Percentiles rank a stretch among this genome's conserved stretches.
Evolutionary conservation across 139 green algal genomes (phyloP).

Genomic region (Eudorina sp.): DNA sequence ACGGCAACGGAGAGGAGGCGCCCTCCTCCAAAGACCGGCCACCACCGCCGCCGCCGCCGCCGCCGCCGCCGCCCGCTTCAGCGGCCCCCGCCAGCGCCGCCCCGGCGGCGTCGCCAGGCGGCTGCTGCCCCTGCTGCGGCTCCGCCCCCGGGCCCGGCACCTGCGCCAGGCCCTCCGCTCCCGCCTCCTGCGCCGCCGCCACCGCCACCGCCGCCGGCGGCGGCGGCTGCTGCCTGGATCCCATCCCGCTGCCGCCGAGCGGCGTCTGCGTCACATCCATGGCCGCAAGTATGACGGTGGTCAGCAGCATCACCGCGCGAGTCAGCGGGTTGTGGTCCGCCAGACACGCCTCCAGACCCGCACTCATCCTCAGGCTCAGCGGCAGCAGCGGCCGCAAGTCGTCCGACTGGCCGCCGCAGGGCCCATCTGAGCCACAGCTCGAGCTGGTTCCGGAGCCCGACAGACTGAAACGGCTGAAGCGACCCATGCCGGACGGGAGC

Average conservation of each 20-base stretch:
- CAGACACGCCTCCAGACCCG: not conserved
- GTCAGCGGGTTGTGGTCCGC: not conserved
- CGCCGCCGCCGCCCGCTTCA: not conserved
- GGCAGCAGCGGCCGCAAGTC: not conserved
- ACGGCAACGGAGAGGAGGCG: not conserved
- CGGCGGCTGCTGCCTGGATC: too few species aligned
- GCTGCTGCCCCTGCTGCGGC: conserved; percentile 5
- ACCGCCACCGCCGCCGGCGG: too few species aligned
- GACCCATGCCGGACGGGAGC: not conserved
- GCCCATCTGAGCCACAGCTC: not conserved
- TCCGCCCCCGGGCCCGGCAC: too few species aligned
- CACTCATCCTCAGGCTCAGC: not conserved
- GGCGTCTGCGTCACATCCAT: not conserved
- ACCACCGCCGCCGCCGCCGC: not conserved
- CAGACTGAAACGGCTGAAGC: not conserved
- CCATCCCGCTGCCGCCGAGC: too few species aligned
- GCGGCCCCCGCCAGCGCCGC: not conserved
- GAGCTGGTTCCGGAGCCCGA: too few species aligned
- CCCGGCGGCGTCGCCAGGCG: not conserved
- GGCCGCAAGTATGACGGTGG: not conserved
- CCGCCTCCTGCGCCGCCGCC: too few species aligned
- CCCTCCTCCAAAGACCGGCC: too few species aligned
- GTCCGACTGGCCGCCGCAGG: not conserved
- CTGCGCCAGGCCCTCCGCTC: too few species aligned
- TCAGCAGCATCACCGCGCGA: conserved; percentile 9